Conservation (phyloP, 2,329 filamentous ascomycete species). For the Xylariaceae sp. region DNA sequence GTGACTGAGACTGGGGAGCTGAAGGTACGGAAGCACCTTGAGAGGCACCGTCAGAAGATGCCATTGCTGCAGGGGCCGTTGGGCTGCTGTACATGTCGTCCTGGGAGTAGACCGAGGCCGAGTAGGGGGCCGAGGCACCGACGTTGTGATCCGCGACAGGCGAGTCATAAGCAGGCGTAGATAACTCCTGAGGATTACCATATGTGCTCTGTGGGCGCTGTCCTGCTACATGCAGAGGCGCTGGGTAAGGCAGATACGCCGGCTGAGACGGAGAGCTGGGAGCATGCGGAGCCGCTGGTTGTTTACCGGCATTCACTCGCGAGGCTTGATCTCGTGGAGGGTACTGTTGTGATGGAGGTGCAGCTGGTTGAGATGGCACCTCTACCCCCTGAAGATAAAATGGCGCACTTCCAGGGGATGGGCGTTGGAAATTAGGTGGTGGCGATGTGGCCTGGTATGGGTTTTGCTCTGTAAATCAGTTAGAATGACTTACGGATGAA, state of each 20-base stretch:
- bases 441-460: constrained; percentile 44
- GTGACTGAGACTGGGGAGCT: constrained; percentile 34
- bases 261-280: constrained; percentile 44
- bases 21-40: constrained; percentile 26
- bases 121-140: constrained; percentile 37
- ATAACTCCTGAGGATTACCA: constrained; percentile 69
- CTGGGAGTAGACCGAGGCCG: constrained; percentile 44
- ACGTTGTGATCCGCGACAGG: constrained; percentile 53
- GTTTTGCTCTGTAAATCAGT: constrained; percentile 36
- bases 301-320: constrained; percentile 43
- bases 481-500: constrained; percentile 20
- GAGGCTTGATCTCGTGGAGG: constrained; percentile 49
- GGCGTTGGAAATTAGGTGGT: constrained; percentile 51
- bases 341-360: constrained; percentile 39
- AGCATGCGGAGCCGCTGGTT: constrained; percentile 48
- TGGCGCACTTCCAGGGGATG: constrained; percentile 49
- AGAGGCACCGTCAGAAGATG: constrained; percentile 28
- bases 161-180: constrained; percentile 72
- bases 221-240: constrained; percentile 38
- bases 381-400: constrained; percentile 62
- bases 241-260: constrained; percentile 44
- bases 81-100: constrained; percentile 39
- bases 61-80: constrained; percentile 28
- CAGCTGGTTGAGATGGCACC: constrained; percentile 39
- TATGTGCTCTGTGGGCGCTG: constrained; percentile 64